Evolutionary conservation across 2,329 filamentous ascomycete genomes (phyloP).

Genomic region (Harringtonia aguacate): DNA sequence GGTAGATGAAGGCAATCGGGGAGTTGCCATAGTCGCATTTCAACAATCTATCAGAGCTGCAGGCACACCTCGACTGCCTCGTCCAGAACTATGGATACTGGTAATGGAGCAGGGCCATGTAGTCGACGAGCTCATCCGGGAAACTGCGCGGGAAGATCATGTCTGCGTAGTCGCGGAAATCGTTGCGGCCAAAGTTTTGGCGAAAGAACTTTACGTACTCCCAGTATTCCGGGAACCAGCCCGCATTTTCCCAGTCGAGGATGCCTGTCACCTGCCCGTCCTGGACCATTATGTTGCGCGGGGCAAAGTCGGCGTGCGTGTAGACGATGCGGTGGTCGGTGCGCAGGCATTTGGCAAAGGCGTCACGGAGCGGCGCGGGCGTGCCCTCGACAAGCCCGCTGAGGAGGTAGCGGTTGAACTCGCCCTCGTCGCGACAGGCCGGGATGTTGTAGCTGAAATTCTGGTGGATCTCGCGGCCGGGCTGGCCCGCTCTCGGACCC

Average conservation of each 20-base stretch:
- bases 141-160: slow-evolving; percentile 17
- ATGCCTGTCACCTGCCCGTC: slow-evolving; percentile 29
- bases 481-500: too few species aligned
- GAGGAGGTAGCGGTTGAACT: slow-evolving; percentile 17
- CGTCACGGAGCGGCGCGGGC: slow-evolving; percentile 12
- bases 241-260: slow-evolving; percentile 35
- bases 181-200: slow-evolving; percentile 11
- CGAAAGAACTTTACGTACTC: slow-evolving; percentile 24
- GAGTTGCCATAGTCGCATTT: too few species aligned
- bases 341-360: slow-evolving; percentile 14
- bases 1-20: too few species aligned
- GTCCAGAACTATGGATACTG: too few species aligned
- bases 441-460: slow-evolving; percentile 13
- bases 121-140: slow-evolving; percentile 16
- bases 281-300: slow-evolving; percentile 30
- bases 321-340: slow-evolving; percentile 25
- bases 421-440: slow-evolving; percentile 13
- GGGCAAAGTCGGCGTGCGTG: slow-evolving; percentile 38
- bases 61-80: too few species aligned
- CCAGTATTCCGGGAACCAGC: slow-evolving; percentile 33
- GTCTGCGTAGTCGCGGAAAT: slow-evolving; percentile 15
- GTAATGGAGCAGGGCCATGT: slow-evolving; percentile 10
- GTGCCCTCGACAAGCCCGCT: slow-evolving; percentile 9
- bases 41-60: too few species aligned
- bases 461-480: not conserved